A percentile compares a stretch with the other conserved stretches of the same genome.
Conservation (phyloP, 2,329 filamentous ascomycete species). For the Didymella arachidicola region DNA sequence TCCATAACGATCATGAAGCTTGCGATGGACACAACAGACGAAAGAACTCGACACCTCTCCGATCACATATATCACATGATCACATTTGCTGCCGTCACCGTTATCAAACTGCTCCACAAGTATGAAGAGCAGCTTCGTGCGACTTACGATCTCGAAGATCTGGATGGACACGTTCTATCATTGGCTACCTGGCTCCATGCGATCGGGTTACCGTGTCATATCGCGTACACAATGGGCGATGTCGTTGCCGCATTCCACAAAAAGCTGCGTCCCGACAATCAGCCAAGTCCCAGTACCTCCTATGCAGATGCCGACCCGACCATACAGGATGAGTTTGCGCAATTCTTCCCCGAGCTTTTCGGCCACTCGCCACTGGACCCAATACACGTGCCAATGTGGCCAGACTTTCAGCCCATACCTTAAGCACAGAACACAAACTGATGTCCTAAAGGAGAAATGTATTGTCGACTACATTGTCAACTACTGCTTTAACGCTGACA, state of each 20-base stretch:
- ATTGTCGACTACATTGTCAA: not conserved
- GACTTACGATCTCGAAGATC: not conserved
- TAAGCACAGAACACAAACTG: not conserved
- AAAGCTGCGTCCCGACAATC: not conserved
- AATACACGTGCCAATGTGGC: not conserved
- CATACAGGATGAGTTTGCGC: not conserved
- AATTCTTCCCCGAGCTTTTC: not conserved
- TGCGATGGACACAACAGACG: conserved; percentile 47
- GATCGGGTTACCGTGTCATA: not conserved
- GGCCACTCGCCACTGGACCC: not conserved
- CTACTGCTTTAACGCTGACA: not conserved
- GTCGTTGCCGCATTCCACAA: not conserved
- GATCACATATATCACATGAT: conserved; percentile 60
- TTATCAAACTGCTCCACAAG: conserved; percentile 27
- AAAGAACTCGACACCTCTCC: conserved; percentile 55
- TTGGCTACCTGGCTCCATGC: not conserved
- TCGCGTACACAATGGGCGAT: not conserved
- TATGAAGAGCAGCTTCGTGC: not conserved
- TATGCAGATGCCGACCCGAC: not conserved
- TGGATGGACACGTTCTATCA: not conserved
- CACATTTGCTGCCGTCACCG: conserved; percentile 54
- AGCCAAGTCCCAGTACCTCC: not conserved
- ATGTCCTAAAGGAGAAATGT: not conserved
- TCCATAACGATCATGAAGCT: conserved; percentile 46
- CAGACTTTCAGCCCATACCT: not conserved